These are phyloP conservation scores for Arabidopsis arenosa DNA, from an alignment of 345 rosid species.

Conservation along the genomic window DNA sequence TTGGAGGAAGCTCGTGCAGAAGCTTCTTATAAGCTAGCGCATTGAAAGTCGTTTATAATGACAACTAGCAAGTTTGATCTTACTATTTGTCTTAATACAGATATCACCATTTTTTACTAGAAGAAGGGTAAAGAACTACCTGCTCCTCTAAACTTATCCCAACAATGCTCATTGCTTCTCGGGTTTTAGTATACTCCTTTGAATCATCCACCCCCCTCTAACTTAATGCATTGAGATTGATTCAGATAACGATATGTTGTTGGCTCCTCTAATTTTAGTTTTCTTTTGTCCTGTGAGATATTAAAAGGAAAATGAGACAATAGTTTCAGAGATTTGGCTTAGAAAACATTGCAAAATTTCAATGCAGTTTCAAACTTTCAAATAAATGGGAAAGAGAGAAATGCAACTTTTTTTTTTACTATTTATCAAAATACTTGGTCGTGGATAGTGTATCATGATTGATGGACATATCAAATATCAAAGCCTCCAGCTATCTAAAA, in stretches of 20 bases:
- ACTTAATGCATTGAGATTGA: constrained; percentile 77
- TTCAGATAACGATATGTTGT: constrained; percentile 82
- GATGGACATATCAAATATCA: not conserved
- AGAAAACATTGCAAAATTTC: constrained; percentile 8
- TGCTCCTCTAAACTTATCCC: constrained; percentile 87
- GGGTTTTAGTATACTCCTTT: constrained; percentile 74
- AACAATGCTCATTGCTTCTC: constrained; percentile 90
- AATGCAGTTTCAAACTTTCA: not conserved
- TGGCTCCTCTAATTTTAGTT: constrained; percentile 71
- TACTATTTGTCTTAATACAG: too few species aligned
- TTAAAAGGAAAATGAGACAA: constrained; percentile 18
- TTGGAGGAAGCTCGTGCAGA: constrained; percentile 89
- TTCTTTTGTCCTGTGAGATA: constrained; percentile 63
- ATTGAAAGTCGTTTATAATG: constrained; percentile 26
- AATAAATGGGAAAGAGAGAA: constrained; percentile 14
- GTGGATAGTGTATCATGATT: constrained; percentile 6
- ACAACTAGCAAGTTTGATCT: constrained; percentile 43
- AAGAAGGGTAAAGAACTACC: constrained; percentile 49
- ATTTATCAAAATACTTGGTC: constrained; percentile 8
- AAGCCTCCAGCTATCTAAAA: not conserved
- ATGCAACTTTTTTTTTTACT: constrained; percentile 4
- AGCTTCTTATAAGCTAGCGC: constrained; percentile 62
- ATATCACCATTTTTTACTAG: too few species aligned
- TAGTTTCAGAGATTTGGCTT: constrained; percentile 12
- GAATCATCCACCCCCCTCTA: constrained; percentile 82